These are phyloP conservation scores for Aurifilum marmelostoma DNA, from an alignment of 2,329 filamentous ascomycete species.

Conservation along the genomic window DNA sequence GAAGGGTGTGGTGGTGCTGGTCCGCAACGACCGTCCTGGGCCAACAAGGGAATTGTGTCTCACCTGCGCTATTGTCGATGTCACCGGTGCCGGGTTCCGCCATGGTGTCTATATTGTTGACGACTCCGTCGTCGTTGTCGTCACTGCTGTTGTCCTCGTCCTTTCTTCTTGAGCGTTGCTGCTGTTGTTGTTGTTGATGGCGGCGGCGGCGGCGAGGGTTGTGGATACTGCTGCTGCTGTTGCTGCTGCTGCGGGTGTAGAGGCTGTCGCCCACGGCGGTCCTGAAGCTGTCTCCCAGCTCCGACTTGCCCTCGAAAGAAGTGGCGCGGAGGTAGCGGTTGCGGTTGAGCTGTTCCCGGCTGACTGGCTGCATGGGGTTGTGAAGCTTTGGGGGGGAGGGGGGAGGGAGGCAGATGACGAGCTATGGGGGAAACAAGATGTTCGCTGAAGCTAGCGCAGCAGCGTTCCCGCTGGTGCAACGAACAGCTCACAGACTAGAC, in stretches of 20 bases:
- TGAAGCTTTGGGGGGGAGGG: too few species aligned
- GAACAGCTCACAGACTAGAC: neutral
- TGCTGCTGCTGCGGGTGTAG: neutral
- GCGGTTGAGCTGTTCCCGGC: constrained; percentile 11
- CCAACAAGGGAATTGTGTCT: constrained; percentile 12
- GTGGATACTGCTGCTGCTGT: neutral
- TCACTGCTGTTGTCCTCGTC: neutral
- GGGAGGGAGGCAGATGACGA: neutral
- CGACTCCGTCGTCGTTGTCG: neutral
- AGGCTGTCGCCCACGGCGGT: constrained; percentile 12
- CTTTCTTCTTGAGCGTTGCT: too few species aligned
- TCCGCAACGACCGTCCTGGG: neutral
- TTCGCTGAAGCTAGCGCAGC: neutral
- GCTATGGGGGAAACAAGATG: neutral
- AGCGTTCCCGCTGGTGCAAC: neutral
- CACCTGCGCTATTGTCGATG: constrained; percentile 25
- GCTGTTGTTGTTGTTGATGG: neutral
- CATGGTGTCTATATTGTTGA: neutral
- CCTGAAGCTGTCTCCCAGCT: constrained; percentile 15
- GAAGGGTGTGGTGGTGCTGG: neutral
- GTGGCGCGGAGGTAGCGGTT: constrained; percentile 16
- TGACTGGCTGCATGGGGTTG: constrained; percentile 10
- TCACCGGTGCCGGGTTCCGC: neutral
- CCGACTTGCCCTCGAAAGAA: constrained; percentile 17
- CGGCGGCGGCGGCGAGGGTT: neutral